Conservation (phyloP, 2,329 filamentous ascomycete species). For the Chrysosporium keratinophilum region DNA sequence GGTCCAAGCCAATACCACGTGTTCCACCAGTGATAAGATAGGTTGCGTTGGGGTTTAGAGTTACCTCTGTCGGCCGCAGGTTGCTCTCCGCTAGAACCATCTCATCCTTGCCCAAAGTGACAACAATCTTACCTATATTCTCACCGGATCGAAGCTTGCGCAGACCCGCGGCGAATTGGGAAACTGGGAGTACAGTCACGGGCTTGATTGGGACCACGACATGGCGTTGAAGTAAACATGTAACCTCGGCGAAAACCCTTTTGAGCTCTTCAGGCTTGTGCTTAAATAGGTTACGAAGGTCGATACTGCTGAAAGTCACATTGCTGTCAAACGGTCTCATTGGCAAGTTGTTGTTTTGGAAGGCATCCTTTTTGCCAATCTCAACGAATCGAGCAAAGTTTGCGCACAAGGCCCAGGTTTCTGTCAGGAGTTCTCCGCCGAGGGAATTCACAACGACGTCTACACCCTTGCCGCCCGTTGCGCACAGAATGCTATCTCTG, state of each 20-base stretch:
- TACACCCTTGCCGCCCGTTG: slow-evolving; percentile 18
- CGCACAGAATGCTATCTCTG: too few species aligned
- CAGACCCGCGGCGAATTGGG: slow-evolving; percentile 19
- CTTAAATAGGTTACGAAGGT: slow-evolving; percentile 14
- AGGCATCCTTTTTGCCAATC: slow-evolving; percentile 10
- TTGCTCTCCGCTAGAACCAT: slow-evolving; percentile 13
- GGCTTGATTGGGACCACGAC: too few species aligned
- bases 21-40: too few species aligned
- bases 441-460: slow-evolving; percentile 18
- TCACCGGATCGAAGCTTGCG: slow-evolving; percentile 26
- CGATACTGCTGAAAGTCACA: slow-evolving; percentile 25
- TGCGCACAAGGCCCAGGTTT: slow-evolving; percentile 14
- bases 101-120: slow-evolving; percentile 11
- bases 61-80: too few species aligned
- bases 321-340: slow-evolving; percentile 23
- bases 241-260: neutral
- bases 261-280: slow-evolving; percentile 6
- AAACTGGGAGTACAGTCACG: slow-evolving; percentile 12
- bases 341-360: slow-evolving; percentile 9
- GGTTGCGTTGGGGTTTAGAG: too few species aligned
- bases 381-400: slow-evolving; percentile 26
- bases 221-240: too few species aligned
- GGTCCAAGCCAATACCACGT: too few species aligned
- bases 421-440: slow-evolving; percentile 12
- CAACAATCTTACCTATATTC: slow-evolving; percentile 20